Base-by-base conservation (phyloP, 352 stramenopile species). In the Saprolegnia diclina region DNA sequence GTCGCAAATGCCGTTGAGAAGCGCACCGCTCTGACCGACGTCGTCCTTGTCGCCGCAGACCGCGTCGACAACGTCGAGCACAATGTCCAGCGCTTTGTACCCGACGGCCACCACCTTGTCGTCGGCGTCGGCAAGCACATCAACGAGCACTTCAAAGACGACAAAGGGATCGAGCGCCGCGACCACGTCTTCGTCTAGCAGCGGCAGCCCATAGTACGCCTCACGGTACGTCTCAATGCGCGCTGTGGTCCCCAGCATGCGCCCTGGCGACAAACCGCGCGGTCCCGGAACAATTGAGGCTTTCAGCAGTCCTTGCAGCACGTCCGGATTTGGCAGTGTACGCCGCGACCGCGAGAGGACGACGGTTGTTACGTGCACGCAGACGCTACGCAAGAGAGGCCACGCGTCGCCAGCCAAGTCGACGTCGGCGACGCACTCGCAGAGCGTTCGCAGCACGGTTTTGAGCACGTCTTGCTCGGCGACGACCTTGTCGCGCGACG, bases 1-100 rank as follows among this genome's bases (percentile, higher is more conserved):
- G 13, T 91, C 82, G 46, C 84, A 92, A 59, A 94, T 80, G 13
- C 66, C 79, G 63, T 90, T 92, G 62, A 95, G 83, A 37, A 95
- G 71, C 13, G 73, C 85, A 11, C 87, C 87, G 3, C 79, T 82
- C 22, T 79, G 70, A 4, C 72, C 73, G 22, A 55, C 56, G 0
- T 78, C 80, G 26, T 73, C 72, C 65, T 83, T 85, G 22, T 76
- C 52, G 35, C 56, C 65, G 35, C 56, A 66, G 0, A 83, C 66
- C 5, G 64, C 42, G 5, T 22, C 40, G 26, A 75, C 76, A 14
- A 77, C 81, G 46, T 86, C 78, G 4, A 92, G 65, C 7, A 94
- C 77, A 52, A 80, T 77, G 50, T 74, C 68, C 21, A 87, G 56
- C 10, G 89, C 73, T 9, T 64, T 56, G 67, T 82, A 89, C 11